phyloP scores from a whole-genome alignment of 202 grass and related monocot genomes.

The Schoenoplectus triqueter region DNA sequence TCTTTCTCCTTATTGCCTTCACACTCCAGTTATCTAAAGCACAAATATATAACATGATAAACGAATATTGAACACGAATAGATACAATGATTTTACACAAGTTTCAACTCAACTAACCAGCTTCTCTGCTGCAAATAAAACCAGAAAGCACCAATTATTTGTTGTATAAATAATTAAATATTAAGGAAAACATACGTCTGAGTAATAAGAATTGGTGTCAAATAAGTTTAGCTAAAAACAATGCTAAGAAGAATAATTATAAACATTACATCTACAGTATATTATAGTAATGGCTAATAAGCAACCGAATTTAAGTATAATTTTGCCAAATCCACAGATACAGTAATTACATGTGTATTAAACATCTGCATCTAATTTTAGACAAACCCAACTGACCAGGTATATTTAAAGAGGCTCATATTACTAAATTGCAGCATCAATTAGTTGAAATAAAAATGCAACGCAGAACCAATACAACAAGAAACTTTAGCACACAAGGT shows the following conservation, averaged over 20 bases:
- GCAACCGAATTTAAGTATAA: not conserved
- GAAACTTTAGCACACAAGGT: too few relatives aligned
- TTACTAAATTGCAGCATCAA: not conserved
- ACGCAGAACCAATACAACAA: not conserved
- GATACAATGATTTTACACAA: not conserved
- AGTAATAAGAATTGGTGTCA: not conserved
- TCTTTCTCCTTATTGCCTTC: constrained; percentile 88
- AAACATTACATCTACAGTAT: not conserved
- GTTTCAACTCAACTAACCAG: not conserved
- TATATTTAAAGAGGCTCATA: not conserved
- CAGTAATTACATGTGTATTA: not conserved
- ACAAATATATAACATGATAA: constrained; percentile 2
- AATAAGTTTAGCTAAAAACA: not conserved
- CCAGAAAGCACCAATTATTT: not conserved
- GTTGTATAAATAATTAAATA: not conserved
- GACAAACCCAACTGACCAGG: not conserved
- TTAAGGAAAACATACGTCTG: not conserved
- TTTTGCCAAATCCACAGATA: not conserved
- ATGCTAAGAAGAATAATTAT: not conserved
- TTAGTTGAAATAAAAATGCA: not conserved
- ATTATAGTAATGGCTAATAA: not conserved
- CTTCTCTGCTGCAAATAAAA: not conserved
- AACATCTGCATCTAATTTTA: not conserved
- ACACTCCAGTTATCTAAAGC: constrained; percentile 85
- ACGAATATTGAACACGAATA: not conserved